Base-by-base conservation (phyloP, 1,284 basidiomycete species). In the Ustilago cynodontis region DNA sequence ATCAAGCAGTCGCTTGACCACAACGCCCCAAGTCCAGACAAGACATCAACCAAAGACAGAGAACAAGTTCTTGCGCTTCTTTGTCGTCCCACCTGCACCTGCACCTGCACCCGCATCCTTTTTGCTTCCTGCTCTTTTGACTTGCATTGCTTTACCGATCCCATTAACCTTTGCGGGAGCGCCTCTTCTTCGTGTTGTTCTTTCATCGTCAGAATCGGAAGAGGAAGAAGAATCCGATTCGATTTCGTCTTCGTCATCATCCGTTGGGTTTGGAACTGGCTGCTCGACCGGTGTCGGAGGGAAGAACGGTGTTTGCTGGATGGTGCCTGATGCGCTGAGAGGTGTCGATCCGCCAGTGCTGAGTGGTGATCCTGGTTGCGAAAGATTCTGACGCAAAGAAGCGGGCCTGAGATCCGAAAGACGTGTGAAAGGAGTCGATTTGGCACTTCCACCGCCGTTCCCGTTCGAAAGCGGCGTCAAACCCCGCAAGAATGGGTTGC, bases 391-490 rank as follows among this genome's bases (percentile, higher is more conserved):
- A 18, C 80, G 80, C 31, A 82, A 55, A 2, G 61, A 65, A 0
- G 74, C 65, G 3, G 80, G 80, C 4, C 72, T 70, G 8, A 82
- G 78, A 6, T 82, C 78, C 31, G 80, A 80, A 11, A 82, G 59
- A 14, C 78, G 68, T 13, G 71, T 68, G 28, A 80, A 80, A 0
- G 77, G 56, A 5, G 77, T 67, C 18, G 75, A 58, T 47, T 71
- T 71, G 16, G 41, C 53, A 35, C 37, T 60, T 18, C 14, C 43
- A 28, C 33, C 51, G 28, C 47, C 50, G 47, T 56, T 56, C 24
- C 52, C 33, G 18, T 33, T 10, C 18, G 65, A 57, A 16, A 53
- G 16, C 14, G 69, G 56, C 14, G 69, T 62, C 20, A 71, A 7
- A 3, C 69, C 74, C 2, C 55, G 62, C 35, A 65, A 26, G 13